Evolutionary conservation across 225 moss, liverwort and hornwort species (phyloP).

Genomic region (Marchantia paleacea): DNA sequence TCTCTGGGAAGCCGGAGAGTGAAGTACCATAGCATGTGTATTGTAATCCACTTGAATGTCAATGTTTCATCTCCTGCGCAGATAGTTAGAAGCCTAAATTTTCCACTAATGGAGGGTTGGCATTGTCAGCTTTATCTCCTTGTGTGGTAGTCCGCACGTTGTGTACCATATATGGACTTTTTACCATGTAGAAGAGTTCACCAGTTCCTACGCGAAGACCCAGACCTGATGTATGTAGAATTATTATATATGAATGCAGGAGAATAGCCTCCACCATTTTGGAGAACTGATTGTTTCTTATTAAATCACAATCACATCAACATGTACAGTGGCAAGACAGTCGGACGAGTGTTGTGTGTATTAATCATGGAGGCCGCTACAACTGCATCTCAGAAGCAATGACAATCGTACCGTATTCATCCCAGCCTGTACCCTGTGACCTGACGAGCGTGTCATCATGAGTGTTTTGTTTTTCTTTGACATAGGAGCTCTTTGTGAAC

Average conservation of each 20-base stretch:
- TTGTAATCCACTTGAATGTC: background rate
- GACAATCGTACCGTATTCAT: too few species aligned
- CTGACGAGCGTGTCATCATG: too few species aligned
- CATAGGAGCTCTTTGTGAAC: too few species aligned
- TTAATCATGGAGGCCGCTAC: too few species aligned
- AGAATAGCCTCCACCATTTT: background rate
- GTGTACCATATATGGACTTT: constrained; percentile 2
- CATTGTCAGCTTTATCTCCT: background rate
- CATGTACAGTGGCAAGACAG: too few species aligned
- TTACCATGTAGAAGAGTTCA: background rate
- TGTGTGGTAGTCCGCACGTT: background rate
- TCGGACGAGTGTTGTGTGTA: too few species aligned
- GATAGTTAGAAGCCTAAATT: background rate
- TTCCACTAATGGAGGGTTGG: background rate
- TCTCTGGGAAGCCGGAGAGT: background rate
- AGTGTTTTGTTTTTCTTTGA: too few species aligned
- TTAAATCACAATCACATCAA: too few species aligned
- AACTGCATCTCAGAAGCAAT: too few species aligned
- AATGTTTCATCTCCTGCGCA: constrained; percentile 3
- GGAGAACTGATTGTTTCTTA: background rate
- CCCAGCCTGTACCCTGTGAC: too few species aligned
- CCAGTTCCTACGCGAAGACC: background rate
- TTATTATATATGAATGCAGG: background rate
- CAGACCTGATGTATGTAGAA: background rate
- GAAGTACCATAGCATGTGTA: constrained; percentile 8